Base-by-base conservation (phyloP, 2,329 filamentous ascomycete species). In the Calonectria montana region DNA sequence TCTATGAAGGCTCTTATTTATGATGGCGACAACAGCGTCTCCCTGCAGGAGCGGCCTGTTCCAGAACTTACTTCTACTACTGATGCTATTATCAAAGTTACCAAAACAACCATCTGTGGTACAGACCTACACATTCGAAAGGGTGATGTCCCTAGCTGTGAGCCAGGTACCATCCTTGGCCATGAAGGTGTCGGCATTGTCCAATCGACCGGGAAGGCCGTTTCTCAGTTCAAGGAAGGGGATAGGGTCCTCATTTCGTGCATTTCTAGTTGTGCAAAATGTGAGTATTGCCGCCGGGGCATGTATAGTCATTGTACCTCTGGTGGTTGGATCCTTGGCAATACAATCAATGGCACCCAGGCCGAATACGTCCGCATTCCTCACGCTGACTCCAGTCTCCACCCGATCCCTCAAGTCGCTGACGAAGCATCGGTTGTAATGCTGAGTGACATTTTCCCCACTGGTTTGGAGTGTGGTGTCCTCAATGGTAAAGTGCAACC, bases 361-460 rank as follows among this genome's bases (percentile, higher is more conserved):
- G 89, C 88, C n/a, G 88, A 90, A 76, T 90, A 87, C 72, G 88
- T 90, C 43, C 83, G 87, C 23, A 85, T 90, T 50, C 87, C 87
- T 2, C 85, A 87, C 76, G 88, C 88, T 0, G 84, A 87, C 67
- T 84, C 83, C 9, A 88, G 85, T 10, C 82, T 90, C 9, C 85
- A 88, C 76, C 74, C 80, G 3, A 77, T 89, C 1, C 86, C 88
- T 0, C 50, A 75, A 0, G 84, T 81, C 1, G 83, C 86, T 1
- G 84, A 87, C 27, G 83, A 85, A 48, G 80, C 81, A 2, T 80
- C 82, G 0, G 77, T 87, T 5, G 86, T 91, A 2, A 86, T 88
- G 77, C 79, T 91, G 13, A 88, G 86, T 67, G 89, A 91, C 80
- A 88, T 89, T 31, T 84, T 90, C 59, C 89, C 89, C 2, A 91